These are phyloP conservation scores for Tylopilus balloui DNA, from an alignment of 768 basidiomycete genomes.

Conservation along the genomic window DNA sequence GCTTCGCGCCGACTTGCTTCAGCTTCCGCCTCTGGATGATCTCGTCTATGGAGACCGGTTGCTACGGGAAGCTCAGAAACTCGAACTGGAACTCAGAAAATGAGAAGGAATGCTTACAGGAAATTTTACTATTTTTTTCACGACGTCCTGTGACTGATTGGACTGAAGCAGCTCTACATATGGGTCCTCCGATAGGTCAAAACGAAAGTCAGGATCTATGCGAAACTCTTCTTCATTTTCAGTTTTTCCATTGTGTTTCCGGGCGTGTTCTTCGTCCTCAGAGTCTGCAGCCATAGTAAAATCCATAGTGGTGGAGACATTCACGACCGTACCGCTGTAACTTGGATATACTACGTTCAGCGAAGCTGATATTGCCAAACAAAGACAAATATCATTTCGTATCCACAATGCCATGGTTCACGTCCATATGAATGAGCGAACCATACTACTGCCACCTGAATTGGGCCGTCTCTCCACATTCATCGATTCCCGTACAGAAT, in stretches of 20 bases:
- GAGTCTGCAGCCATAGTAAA: conserved; percentile 85
- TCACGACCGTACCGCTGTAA: neutral
- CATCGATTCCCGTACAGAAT: conserved; percentile 51
- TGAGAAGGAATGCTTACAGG: conserved; percentile 42
- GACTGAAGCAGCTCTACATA: conserved; percentile 52
- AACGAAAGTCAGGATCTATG: conserved; percentile 79
- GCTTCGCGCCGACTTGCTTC: conserved; percentile 44
- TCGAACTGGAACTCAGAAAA: neutral
- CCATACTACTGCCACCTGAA: conserved; percentile 33
- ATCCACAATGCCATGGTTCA: neutral
- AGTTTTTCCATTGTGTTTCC: conserved; percentile 19
- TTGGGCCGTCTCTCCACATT: conserved; percentile 50
- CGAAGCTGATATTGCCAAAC: conserved; percentile 9
- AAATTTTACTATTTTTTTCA: conserved; percentile 59
- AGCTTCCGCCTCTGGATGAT: conserved; percentile 76
- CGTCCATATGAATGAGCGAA: conserved; percentile 18
- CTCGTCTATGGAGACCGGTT: conserved; percentile 85
- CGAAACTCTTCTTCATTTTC: conserved; percentile 45
- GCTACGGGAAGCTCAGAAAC: conserved; percentile 35
- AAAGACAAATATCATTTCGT: conserved; percentile 20
- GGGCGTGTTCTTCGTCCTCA: conserved; percentile 54
- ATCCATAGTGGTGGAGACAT: conserved; percentile 36
- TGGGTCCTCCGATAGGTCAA: conserved; percentile 72
- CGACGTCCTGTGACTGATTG: conserved; percentile 47
- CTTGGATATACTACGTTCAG: neutral